Evolutionary conservation across 176 grass and related monocot species (phyloP), one percentile per base, ranked within the genome.

Genomic region (Lolium perenne): DNA sequence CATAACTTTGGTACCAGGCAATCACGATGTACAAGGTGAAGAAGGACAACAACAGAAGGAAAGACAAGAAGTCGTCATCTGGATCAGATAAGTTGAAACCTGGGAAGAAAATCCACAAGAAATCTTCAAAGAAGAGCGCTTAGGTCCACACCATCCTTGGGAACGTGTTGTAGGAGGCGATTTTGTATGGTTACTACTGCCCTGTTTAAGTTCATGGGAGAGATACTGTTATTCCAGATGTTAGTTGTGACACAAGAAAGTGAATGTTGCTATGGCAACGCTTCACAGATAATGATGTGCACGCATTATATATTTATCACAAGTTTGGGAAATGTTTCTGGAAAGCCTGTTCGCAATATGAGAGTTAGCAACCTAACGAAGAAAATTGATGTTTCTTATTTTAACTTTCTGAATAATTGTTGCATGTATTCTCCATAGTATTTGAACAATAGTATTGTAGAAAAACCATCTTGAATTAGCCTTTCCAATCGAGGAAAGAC

Each of bases 11-110:
- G 51, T 80, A 62, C 54, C 85, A 97, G 95, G 92, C 95, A 83
- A 91, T 93, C 77, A 93, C 90, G 7, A 90, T 97, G 92, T 94
- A 89, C 83, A 94, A 94, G 46, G 90, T 93, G 63, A 93, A 94
- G 85, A 97, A 93, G 51, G 90, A 97, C 59, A 97, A 90, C 84
- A 91, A 94, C 75, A 88, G 95, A 47, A 85, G 61, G 73, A 97
- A 81, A 57, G 84, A 94, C 14, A 89, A 71, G 22, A 75, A 84
- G 16, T 70, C 72, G 2, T 87, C 70, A 13, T 85, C 90, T 1
- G 67, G 71, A 80, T 84, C 87, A 23, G 79, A 74, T 65, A 94
- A 93, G 82, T 71, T 94, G 57, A 93, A 97, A 63, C 48, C 84
- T 0, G 86, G 92, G 56, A 94, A 94, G 77, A 95, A 94, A 55